A percentile compares a stretch with the other conserved stretches of the same genome.
These are phyloP conservation scores for Excoecaria cochinchinensis DNA, from an alignment of 345 rosid species.

Conservation along the genomic window DNA sequence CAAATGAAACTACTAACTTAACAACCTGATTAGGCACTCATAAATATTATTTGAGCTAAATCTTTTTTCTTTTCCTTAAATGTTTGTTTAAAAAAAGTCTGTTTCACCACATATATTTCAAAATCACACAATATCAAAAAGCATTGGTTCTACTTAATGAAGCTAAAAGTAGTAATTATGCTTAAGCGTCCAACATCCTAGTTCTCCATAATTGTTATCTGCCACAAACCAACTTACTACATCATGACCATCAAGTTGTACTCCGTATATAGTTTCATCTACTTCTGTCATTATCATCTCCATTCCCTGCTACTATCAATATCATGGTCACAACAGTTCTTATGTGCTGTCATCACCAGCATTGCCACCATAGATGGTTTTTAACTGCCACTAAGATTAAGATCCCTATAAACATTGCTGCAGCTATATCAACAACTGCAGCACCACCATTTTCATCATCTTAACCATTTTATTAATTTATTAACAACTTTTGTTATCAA, in stretches of 20 bases:
- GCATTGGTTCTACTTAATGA: background rate
- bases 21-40: background rate
- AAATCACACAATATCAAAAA: background rate
- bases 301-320: background rate
- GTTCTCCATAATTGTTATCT: background rate
- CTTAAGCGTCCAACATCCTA: background rate
- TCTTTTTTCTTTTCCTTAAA: background rate
- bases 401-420: background rate
- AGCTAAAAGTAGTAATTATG: background rate
- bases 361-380: background rate
- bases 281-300: background rate
- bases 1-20: background rate
- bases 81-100: background rate
- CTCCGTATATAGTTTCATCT: background rate
- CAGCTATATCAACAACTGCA: background rate
- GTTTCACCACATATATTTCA: background rate
- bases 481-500: background rate
- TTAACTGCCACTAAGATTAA: background rate
- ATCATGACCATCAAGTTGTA: background rate
- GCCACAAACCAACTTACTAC: background rate
- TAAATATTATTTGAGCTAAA: background rate
- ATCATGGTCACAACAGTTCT: background rate
- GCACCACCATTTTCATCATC: background rate
- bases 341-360: no score
- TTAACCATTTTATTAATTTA: background rate